Percentiles rank a stretch among this genome's conserved stretches.
Conservation (phyloP, 495 filamentous ascomycete species). For the Xylaria bambusicola region DNA sequence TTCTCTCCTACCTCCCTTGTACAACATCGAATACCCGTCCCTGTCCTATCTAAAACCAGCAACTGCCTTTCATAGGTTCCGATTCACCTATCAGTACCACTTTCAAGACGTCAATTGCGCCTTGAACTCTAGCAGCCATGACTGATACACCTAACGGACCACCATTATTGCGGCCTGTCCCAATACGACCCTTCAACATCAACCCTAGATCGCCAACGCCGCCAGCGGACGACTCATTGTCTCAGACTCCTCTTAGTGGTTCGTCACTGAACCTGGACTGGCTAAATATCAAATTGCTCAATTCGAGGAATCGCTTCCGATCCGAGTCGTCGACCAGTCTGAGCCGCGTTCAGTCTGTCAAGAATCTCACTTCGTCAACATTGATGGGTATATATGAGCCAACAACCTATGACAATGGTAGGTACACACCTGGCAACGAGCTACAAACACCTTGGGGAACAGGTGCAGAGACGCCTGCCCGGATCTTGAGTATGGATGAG, state of each 20-base stretch:
- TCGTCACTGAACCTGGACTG: slow-evolving; percentile 30
- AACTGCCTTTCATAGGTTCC: too few relatives aligned
- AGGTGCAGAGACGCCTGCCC: slow-evolving; percentile 64
- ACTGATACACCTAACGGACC: slow-evolving; percentile 42
- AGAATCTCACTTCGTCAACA: slow-evolving; percentile 87
- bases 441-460: slow-evolving; percentile 65
- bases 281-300: slow-evolving; percentile 36
- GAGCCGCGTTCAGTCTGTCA: slow-evolving; percentile 70
- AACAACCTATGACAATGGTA: slow-evolving; percentile 53
- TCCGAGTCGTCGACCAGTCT: slow-evolving; percentile 34
- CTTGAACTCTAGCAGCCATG: slow-evolving; percentile 19
- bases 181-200: slow-evolving; percentile 73
- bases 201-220: slow-evolving; percentile 54
- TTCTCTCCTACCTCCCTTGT: too few relatives aligned
- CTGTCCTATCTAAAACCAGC: too few relatives aligned
- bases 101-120: too few relatives aligned
- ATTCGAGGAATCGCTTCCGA: slow-evolving; percentile 30
- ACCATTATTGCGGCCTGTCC: slow-evolving; percentile 68
- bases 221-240: slow-evolving; percentile 46
- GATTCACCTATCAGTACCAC: too few relatives aligned
- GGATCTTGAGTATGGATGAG: slow-evolving; percentile 31
- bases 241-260: slow-evolving; percentile 41
- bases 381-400: slow-evolving; percentile 88
- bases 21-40: too few relatives aligned
- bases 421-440: slow-evolving; percentile 32